Evolutionary conservation across 495 filamentous ascomycete genomes (phyloP), one percentile per base, ranked within the genome.

Genomic region (Terfezia claveryi): DNA sequence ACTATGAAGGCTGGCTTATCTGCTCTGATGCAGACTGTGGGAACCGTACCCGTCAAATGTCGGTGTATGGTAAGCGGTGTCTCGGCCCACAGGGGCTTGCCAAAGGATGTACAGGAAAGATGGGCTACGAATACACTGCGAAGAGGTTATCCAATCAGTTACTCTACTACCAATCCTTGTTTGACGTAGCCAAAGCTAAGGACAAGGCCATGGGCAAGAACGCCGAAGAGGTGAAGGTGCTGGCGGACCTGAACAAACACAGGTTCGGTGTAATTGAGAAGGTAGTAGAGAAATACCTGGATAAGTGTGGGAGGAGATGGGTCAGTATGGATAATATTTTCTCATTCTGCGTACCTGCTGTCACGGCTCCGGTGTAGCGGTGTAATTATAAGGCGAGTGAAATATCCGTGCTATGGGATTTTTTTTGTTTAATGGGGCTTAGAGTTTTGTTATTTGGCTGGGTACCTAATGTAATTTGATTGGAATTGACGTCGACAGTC

Each of bases 321-420:
- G 91, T 98, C 54, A 84, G 84, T 56, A 98, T 96, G 91, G 87
- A 89, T 68, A 78, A 72, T 64, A 70, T 98, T 57, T 98, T 96
- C 74, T 74, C 70, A 53, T 84, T 81, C 70, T 80, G 16, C 27
- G 10, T 27, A 5, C 50, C 50, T 4, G 50, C 44, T 49, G 44
- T 49, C 14, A 49, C 44, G 44, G 14, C 78, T 66, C 12, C 50
- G 4, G 50, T 8, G 50, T 10, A 32, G 50, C 27, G 27, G 27
- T 4, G 27, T 32, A 32, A 5, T 32, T 32, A 32, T 4, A 32
- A 32, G 27, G 27, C 27, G 20, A 20, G 20, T 2, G 27, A 32
- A 32, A 7, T 1, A 32, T 32, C 27, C 27, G 7, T 4, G 27
- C 27, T 32, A 32, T 32, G 20, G 27, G 27, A n/a, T n/a, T 32